Base-by-base conservation (phyloP, 495 filamentous ascomycete species). In the Jackrogersella multiformis region DNA sequence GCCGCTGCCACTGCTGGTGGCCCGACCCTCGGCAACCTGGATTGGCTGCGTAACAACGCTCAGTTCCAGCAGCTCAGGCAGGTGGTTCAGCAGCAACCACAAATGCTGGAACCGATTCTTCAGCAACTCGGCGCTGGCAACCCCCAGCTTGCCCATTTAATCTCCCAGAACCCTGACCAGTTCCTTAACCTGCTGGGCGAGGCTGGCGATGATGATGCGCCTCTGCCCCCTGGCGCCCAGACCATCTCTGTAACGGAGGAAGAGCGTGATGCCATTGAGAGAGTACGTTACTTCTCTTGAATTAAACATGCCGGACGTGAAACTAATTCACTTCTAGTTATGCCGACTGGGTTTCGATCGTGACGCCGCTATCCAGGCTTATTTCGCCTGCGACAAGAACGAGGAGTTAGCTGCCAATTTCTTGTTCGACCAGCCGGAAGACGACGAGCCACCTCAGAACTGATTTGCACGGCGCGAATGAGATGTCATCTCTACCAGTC, bases 381-480 rank as follows among this genome's bases (percentile, higher is more conserved):
- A 98, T 81, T 98, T 99, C 76, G 95, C 95, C 5, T 99, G 95
- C 77, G 95, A 99, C 79, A 99, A 98, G 84, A 97, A 99, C 77
- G 95, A 99, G 78, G 95, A 99, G 76, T 82, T 98, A 34, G 94
- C 95, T 2, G 95, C 95, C 28, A 99, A 99, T 74, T 97, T 97
- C 79, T 83, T 99, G 54, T 99, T 99, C 73, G 95, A 99, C 68
- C 92, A 97, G 76, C 93, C 94, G 1, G 92, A 95, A 61, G 95
- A 98, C 26, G 89, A 90, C 32, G 90, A 93, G 12, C 70, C 75
- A 5, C 68, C 73, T 2, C 74, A 76, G 57, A 71, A 76, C 41
- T 76, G 59, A 62, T 42, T 21, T 42, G n/a, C 38, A 35, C 41
- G 30, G 36, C 16, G 18, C 36, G 10, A 28, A 54, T 56, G 30